Evolutionary conservation across 2,329 filamentous ascomycete genomes (phyloP).

Genomic region (Colletotrichum lini): DNA sequence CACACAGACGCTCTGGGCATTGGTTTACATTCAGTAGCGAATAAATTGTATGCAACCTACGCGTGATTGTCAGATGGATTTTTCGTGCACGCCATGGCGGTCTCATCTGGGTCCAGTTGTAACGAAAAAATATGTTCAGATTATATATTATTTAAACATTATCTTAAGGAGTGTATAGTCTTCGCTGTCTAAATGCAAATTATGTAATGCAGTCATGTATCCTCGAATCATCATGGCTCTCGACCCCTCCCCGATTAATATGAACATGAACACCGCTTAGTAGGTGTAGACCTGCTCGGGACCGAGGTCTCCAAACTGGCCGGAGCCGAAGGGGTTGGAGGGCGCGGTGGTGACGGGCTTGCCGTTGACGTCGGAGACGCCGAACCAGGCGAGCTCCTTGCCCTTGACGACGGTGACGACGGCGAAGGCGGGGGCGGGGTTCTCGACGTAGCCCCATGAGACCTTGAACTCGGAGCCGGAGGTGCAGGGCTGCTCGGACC

Average conservation of each 20-base stretch:
- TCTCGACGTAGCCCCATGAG: slow-evolving; percentile 26
- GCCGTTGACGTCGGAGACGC: slow-evolving; percentile 31
- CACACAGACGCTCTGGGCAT: not conserved
- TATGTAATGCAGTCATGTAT: not conserved
- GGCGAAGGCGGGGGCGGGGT: slow-evolving; percentile 17
- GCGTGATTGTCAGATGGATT: not conserved
- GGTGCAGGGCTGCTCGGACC: slow-evolving; percentile 32
- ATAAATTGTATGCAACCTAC: not conserved
- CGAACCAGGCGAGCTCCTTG: slow-evolving; percentile 27
- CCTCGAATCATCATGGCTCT: not conserved
- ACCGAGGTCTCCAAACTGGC: slow-evolving; percentile 33
- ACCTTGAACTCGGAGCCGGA: slow-evolving; percentile 28
- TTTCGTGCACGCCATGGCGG: not conserved
- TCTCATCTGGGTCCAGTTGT: not conserved
- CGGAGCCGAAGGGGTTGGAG: slow-evolving; percentile 34
- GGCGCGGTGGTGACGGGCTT: slow-evolving; percentile 30
- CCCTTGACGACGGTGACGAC: slow-evolving; percentile 17
- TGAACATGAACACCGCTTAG: not conserved
- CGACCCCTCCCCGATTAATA: not conserved
- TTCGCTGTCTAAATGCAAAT: too few species aligned
- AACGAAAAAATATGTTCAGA: not conserved
- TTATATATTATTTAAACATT: slow-evolving; percentile 8
- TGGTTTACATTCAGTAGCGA: accelerated
- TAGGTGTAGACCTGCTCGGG: slow-evolving; percentile 38
- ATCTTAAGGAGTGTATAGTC: slow-evolving; percentile 13